A percentile compares a stretch with the other conserved stretches of the same genome.
phyloP scores from a whole-genome alignment of 345 rosid genomes.

The Murraya paniculata region DNA sequence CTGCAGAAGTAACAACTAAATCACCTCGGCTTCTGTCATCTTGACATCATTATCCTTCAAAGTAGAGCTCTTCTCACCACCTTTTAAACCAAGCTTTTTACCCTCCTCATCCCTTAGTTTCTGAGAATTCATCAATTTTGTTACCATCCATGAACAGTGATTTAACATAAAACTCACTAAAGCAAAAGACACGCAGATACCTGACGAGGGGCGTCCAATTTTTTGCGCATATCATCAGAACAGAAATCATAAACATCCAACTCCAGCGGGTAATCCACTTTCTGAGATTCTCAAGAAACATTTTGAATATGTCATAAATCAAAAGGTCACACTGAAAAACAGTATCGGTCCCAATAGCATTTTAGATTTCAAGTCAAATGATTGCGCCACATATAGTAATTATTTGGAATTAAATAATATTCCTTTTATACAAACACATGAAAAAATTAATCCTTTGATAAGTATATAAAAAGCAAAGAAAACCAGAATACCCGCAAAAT shows the following conservation, averaged over 20 bases:
- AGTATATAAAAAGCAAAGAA: background rate
- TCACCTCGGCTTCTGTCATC: conserved; percentile 81
- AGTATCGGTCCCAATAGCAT: background rate
- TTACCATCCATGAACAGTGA: background rate
- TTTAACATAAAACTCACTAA: background rate
- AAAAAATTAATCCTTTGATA: background rate
- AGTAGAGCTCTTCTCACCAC: conserved; percentile 45
- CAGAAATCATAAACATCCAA: conserved; percentile 90
- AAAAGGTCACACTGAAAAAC: background rate
- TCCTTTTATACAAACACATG: background rate
- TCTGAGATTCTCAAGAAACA: conserved; percentile 42
- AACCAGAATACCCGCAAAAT: conserved; percentile 71
- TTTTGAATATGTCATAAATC: conserved; percentile 1
- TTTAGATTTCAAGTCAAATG: background rate
- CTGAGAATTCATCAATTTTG: conserved; percentile 30
- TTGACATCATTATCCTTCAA: conserved; percentile 64
- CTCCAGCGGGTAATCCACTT: conserved; percentile 96
- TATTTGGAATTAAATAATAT: background rate
- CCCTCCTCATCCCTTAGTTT: conserved; percentile 85
- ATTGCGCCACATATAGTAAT: background rate
- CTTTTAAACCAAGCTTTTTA: conserved; percentile 72
- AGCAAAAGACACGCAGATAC: conserved; percentile 33
- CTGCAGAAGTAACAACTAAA: background rate
- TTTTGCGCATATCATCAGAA: conserved; percentile 76
- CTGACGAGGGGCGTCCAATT: conserved; percentile 85